Base-by-base conservation (phyloP, 345 rosid species). In the Syzygium oleosum region DNA sequence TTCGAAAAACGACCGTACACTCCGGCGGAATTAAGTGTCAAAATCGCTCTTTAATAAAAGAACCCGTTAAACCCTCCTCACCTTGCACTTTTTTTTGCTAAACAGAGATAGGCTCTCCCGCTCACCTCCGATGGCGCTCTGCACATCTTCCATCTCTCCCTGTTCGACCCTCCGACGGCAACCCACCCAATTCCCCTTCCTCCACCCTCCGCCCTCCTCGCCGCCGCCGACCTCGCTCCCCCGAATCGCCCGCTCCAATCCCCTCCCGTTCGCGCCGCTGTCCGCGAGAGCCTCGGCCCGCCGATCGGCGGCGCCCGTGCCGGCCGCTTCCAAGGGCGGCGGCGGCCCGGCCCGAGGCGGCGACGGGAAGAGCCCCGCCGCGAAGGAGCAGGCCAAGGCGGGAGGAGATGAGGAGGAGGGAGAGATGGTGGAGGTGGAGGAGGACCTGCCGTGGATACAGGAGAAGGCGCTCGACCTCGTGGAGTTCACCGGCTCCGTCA, bases 401-500 rank as follows among this genome's bases (percentile, higher is more conserved):
- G 63, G 7, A 52, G 87, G 90, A 88, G 85, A 90, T 88, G 87
- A 90, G 88, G 85, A 63, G 14, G 86, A 85, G 52, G 93, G 94
- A 59, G 93, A 88, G 43, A 94, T 92, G 61, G 93, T 92, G n/a
- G 97, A 94, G 89, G 97, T 94, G 68, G 99, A 96, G 89, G 98
- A 96, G 90, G 98, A 98, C 63, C 88, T 98, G 91, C 92, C 97
- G 1, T 98, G 99, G 98, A 93, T 98, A 92, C 98, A 96, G 83
- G 98, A 96, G 92, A 98, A 98, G 91, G 98, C 98, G 2, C 89
- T 96, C 89, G 98, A 96, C 93, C 84, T 98, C 84, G 99, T 96
- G 83, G 96, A 98, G 93, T 95, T 96, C 92, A 98, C 98, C 34
- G 98, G 99, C 34, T 93, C 99, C 0, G 97, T 96, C 68, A 92